Evolutionary conservation across 2,329 filamentous ascomycete species (phyloP).

Genomic region (Pseudogymnoascus sp.): DNA sequence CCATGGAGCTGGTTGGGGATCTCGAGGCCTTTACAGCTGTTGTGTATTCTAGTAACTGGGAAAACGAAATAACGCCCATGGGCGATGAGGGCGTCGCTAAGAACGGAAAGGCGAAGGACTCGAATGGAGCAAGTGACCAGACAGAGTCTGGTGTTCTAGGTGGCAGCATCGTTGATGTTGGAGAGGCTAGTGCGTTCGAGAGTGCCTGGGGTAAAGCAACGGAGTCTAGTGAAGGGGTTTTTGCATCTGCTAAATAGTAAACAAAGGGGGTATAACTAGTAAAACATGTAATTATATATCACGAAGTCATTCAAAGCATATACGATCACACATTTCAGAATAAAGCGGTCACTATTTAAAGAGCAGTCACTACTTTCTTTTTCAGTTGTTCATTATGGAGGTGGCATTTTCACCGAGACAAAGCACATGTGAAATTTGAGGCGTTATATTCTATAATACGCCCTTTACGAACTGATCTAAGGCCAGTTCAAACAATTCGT

Average conservation of each 20-base stretch:
- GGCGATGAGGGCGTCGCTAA: slow-evolving; percentile 13
- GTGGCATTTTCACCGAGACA: neutral
- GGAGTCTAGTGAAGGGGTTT: slow-evolving; percentile 16
- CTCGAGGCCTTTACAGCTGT: slow-evolving; percentile 80
- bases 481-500: slow-evolving; percentile 63
- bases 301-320: neutral
- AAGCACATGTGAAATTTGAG: neutral
- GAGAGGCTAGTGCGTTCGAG: slow-evolving; percentile 49
- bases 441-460: slow-evolving; percentile 38
- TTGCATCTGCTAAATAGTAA: slow-evolving; percentile 3
- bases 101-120: slow-evolving; percentile 17
- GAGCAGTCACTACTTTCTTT: neutral
- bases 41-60: slow-evolving; percentile 80
- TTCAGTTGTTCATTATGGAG: neutral
- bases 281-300: slow-evolving; percentile 9
- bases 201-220: slow-evolving; percentile 62
- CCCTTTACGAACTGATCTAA: slow-evolving; percentile 71
- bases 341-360: neutral
- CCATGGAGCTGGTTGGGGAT: slow-evolving; percentile 69
- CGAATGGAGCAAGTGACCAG: slow-evolving; percentile 10
- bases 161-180: slow-evolving; percentile 49
- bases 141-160: slow-evolving; percentile 25
- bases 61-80: slow-evolving; percentile 48
- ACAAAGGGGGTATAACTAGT: neutral
- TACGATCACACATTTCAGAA: neutral